These are phyloP conservation scores for Talaromyces stipitatus DNA, from an alignment of 495 filamentous ascomycete species.

Conservation along the genomic window DNA sequence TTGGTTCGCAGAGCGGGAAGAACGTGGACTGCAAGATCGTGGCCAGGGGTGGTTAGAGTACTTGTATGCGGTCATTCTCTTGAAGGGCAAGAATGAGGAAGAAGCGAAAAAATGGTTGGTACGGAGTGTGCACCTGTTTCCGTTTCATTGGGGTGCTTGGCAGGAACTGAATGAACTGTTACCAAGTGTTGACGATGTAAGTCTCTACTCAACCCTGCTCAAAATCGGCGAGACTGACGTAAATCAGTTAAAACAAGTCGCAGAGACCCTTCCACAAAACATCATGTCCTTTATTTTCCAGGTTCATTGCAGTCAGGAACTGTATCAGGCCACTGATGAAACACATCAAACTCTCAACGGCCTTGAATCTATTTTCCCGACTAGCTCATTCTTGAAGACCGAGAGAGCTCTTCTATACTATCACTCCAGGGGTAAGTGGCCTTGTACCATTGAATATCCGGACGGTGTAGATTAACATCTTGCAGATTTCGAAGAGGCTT, in stretches of 20 bases:
- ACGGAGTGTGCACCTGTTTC: conserved; percentile 73
- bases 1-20: conserved; percentile 60
- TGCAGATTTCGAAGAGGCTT: conserved; percentile 74
- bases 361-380: conserved; percentile 75
- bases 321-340: conserved; percentile 72
- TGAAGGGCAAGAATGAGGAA: conserved; percentile 82
- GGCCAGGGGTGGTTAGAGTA: conserved; percentile 95
- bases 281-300: conserved; percentile 92
- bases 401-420: conserved; percentile 83
- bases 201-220: conserved; percentile 9
- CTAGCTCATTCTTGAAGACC: conserved; percentile 79
- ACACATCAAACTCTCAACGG: conserved; percentile 65
- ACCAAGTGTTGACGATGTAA: conserved; percentile 73
- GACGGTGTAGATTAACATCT: conserved; percentile 4
- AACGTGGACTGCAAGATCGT: conserved; percentile 50
- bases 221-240: background rate
- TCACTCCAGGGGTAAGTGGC: conserved; percentile 61
- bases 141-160: conserved; percentile 97
- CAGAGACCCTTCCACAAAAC: conserved; percentile 67
- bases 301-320: conserved; percentile 78
- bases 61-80: conserved; percentile 84
- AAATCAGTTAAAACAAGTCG: conserved; percentile 47
- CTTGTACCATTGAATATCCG: background rate
- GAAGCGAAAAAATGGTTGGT: conserved; percentile 76
- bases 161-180: conserved; percentile 73